A percentile compares a stretch with the other conserved stretches of the same genome.
These are phyloP conservation scores for Dactylis glomerata DNA, from an alignment of 176 grass and related monocot genomes.

Conservation along the genomic window DNA sequence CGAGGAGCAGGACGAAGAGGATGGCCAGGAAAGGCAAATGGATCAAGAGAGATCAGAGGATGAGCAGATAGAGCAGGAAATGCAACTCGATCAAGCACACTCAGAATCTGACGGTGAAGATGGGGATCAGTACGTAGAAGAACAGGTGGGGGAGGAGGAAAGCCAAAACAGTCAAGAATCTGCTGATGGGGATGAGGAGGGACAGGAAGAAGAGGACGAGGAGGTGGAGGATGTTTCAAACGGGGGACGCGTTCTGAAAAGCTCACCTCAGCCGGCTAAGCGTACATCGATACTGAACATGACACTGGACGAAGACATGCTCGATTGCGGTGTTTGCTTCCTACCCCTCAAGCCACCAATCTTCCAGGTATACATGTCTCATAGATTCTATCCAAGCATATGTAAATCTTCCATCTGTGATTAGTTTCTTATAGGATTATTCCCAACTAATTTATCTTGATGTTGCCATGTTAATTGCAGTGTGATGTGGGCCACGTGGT, in stretches of 20 bases:
- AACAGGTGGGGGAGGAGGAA: neutral
- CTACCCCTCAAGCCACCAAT: neutral
- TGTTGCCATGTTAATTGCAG: neutral
- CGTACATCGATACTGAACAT: neutral
- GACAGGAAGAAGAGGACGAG: neutral
- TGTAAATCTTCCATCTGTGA: neutral
- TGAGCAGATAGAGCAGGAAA: no score
- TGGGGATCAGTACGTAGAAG: neutral
- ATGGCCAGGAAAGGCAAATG: no score
- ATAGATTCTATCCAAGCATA: neutral
- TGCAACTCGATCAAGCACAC: no score
- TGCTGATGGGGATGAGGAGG: neutral
- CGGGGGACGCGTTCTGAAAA: neutral
- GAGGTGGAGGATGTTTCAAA: neutral
- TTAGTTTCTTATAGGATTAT: neutral
- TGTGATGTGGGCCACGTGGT: conserved; percentile 3
- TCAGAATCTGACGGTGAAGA: neutral
- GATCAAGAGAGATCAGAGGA: neutral
- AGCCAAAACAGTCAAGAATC: neutral
- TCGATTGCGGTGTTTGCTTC: neutral
- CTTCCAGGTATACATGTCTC: neutral
- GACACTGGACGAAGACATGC: neutral
- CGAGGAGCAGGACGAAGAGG: neutral
- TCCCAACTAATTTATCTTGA: neutral
- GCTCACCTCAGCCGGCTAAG: neutral